phyloP scores from a whole-genome alignment of 176 grass and related monocot genomes.

The Sorghum bicolor region Sorghum_bicolor_NCBIv3 NC_012876.2:1405001-1405500 shows the following conservation, averaged over 20 bases:
- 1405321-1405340: no score
- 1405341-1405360: no score
- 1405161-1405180: neutral
- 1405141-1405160: neutral
- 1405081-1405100: conserved; percentile 1
- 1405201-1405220: conserved; percentile 34
- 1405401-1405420: no score
- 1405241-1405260: neutral
- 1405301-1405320: neutral
- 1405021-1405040: neutral
- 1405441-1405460: no score
- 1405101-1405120: neutral
- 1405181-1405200: conserved; percentile 5
- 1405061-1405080: neutral
- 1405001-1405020: neutral
- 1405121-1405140: conserved; percentile 10
- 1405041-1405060: neutral
- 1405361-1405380: no score
- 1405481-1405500: no score
- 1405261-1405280: neutral
- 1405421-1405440: no score
- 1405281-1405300: neutral
- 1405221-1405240: neutral
- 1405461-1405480: no score
- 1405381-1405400: no score